Evolutionary conservation across 2,329 filamentous ascomycete genomes (phyloP).

Genomic region (Emergomyces orientalis): DNA sequence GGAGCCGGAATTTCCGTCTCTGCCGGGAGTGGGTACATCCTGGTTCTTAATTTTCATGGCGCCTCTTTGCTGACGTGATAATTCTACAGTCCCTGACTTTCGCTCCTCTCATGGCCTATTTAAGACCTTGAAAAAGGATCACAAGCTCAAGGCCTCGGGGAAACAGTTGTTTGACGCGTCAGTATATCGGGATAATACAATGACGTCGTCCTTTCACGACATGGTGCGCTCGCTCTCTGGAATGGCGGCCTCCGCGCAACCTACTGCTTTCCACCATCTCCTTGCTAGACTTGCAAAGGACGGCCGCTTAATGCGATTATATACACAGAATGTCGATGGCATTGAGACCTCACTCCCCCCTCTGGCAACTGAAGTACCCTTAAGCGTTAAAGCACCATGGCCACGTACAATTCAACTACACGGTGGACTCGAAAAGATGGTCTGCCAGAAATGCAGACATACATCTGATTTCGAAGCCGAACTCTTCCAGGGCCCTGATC

Average conservation of each 20-base stretch:
- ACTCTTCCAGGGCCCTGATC: conserved; percentile 73
- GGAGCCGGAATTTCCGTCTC: conserved; percentile 96
- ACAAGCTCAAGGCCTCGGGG: conserved; percentile 85
- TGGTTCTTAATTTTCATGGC: conserved; percentile 11
- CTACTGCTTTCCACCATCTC: conserved; percentile 87
- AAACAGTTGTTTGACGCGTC: conserved; percentile 96
- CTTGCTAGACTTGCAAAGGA: conserved; percentile 82
- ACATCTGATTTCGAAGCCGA: conserved; percentile 66
- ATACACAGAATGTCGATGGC: conserved; percentile 94
- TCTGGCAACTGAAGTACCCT: conserved; percentile 67
- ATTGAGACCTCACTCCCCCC: conserved; percentile 79
- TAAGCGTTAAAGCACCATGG: conserved; percentile 82
- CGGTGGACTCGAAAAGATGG: conserved; percentile 89
- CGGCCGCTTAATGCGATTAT: conserved; percentile 76
- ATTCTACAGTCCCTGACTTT: conserved; percentile 71
- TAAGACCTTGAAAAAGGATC: conserved; percentile 69
- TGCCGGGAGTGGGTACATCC: conserved; percentile 63
- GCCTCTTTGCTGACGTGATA: conserved; percentile 12
- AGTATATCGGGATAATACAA: conserved; percentile 84
- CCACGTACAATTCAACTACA: conserved; percentile 88
- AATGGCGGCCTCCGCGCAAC: conserved; percentile 64
- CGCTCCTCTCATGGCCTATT: conserved; percentile 87
- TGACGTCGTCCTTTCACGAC: conserved; percentile 84
- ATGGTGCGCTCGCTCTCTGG: conserved; percentile 88
- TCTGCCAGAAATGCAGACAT: conserved; percentile 83